A percentile compares a stretch with the other conserved stretches of the same genome.
Conservation (phyloP, 2,329 filamentous ascomycete genomes). For the Diatrype stigma region DNA sequence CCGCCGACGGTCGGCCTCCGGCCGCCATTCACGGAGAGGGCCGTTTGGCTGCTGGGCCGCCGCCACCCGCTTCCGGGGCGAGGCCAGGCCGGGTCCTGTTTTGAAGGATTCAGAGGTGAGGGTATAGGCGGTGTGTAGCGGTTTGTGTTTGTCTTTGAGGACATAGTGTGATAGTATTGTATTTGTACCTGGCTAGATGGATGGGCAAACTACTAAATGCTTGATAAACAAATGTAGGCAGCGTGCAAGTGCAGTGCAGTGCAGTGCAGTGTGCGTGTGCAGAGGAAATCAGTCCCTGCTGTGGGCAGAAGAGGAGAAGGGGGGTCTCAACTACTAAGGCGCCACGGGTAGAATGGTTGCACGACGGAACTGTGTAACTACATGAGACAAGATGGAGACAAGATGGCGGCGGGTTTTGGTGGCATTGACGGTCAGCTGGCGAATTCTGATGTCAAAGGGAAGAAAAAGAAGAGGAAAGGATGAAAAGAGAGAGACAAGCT, state of each 20-base stretch:
- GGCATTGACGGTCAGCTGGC: too few species aligned
- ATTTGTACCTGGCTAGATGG: background rate
- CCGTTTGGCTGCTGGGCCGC: background rate
- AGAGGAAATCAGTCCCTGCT: too few species aligned
- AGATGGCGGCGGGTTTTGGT: too few species aligned
- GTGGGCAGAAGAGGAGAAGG: too few species aligned
- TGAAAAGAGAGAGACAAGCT: background rate
- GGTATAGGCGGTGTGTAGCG: background rate
- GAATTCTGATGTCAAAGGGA: background rate
- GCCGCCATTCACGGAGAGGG: background rate
- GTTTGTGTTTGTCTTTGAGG: background rate
- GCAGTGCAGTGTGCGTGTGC: too few species aligned
- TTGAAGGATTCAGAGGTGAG: background rate
- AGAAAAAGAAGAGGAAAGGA: background rate
- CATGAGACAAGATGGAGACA: too few species aligned
- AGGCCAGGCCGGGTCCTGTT: background rate
- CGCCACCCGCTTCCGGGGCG: background rate
- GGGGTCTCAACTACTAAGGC: too few species aligned
- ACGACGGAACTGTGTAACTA: too few species aligned
- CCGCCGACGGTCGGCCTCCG: conserved; percentile 10
- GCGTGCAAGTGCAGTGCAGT: too few species aligned
- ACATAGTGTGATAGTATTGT: background rate
- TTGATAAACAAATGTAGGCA: too few species aligned
- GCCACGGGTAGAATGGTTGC: too few species aligned
- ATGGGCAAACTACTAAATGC: background rate